These are phyloP conservation scores for Hypoxylon sp. DNA, from an alignment of 2,329 filamentous ascomycete genomes.

Conservation along the genomic window DNA sequence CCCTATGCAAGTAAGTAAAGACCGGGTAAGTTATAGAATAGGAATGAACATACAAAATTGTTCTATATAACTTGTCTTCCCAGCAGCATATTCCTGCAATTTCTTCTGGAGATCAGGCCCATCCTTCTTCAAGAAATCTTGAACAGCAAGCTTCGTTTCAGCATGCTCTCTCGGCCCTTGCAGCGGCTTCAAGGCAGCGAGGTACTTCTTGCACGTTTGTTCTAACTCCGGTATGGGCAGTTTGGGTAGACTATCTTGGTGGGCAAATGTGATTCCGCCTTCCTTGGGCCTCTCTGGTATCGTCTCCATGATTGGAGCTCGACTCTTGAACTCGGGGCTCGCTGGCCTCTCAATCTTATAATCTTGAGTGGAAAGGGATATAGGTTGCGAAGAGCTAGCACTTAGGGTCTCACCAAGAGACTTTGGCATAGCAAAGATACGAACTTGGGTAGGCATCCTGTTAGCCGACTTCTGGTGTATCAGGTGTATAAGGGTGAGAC, in stretches of 20 bases:
- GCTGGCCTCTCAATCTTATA: slow-evolving; percentile 42
- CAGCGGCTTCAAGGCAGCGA: slow-evolving; percentile 83
- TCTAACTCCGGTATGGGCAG: slow-evolving; percentile 93
- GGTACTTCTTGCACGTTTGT: slow-evolving; percentile 81
- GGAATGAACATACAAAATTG: slow-evolving; percentile 85
- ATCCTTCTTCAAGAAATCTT: slow-evolving; percentile 85
- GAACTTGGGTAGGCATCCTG: slow-evolving; percentile 75
- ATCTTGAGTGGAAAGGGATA: slow-evolving; percentile 61
- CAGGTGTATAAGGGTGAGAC: slow-evolving; percentile 83
- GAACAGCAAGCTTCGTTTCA: slow-evolving; percentile 84
- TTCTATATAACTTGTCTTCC: slow-evolving; percentile 96
- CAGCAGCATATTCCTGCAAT: slow-evolving; percentile 89
- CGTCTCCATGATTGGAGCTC: slow-evolving; percentile 51
- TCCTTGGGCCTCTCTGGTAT: slow-evolving; percentile 66
- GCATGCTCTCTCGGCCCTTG: slow-evolving; percentile 85
- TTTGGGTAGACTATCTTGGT: slow-evolving; percentile 90
- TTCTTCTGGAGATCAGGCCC: slow-evolving; percentile 90
- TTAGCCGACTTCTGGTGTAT: slow-evolving; percentile 61
- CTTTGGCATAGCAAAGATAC: slow-evolving; percentile 79
- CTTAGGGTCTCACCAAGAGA: slow-evolving; percentile 80
- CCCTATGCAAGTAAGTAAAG: slow-evolving; percentile 70
- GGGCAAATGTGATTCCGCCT: slow-evolving; percentile 87
- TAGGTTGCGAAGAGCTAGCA: slow-evolving; percentile 57
- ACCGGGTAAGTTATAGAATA: neutral
- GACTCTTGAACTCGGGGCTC: slow-evolving; percentile 54